Evolutionary conservation across 2,329 filamentous ascomycete genomes (phyloP), one percentile per base, ranked within the genome.

Genomic region (Colletotrichum australisinense): DNA sequence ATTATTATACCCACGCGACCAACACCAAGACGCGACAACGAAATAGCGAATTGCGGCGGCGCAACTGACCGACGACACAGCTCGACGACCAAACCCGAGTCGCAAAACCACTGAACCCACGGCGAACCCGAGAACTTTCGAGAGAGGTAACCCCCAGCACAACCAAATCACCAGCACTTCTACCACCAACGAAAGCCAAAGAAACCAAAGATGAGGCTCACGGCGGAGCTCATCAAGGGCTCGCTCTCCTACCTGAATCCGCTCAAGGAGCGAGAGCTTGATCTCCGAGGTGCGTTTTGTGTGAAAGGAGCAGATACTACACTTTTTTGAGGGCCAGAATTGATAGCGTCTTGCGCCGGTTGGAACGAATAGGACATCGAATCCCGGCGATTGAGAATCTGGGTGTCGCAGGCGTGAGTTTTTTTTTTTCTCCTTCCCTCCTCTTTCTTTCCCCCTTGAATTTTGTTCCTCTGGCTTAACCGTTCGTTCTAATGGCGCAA

Each of bases 221-320:
- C 96, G 76, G 93, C 94, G 78, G 97, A 98, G 84, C 92, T 98
- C 81, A 97, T 99, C 86, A 91, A 95, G 85, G 92, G 91, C 84
- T 98, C 97, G 82, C 93, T 98, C 78, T 98, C 96, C 84, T 99
- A 98, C 89, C 93, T 98, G 86, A 99, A 98, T 86, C 95, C 96
- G 83, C 91, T 99, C 84, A 97, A 97, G 87, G 97, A 99, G 90
- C 95, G 97, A 85, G 97, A 99, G 91, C 92, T 99, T 84, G 95
- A 98, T 89, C 94, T 99, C 80, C 93, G 97, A 98, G 97, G 97
- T 98, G 94, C 92, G 95, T 90, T 86, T 86, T 80, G 28, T 32
- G 38, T 91, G 93, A 93, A 95, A 97, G 95, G 95, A 92, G 89
- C 94, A 96, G 95, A 97, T 97, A 91, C 95, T 98, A 94, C 94